phyloP scores from a whole-genome alignment of 2,329 filamentous ascomycete species.

The Fusarium luffae region DNA sequence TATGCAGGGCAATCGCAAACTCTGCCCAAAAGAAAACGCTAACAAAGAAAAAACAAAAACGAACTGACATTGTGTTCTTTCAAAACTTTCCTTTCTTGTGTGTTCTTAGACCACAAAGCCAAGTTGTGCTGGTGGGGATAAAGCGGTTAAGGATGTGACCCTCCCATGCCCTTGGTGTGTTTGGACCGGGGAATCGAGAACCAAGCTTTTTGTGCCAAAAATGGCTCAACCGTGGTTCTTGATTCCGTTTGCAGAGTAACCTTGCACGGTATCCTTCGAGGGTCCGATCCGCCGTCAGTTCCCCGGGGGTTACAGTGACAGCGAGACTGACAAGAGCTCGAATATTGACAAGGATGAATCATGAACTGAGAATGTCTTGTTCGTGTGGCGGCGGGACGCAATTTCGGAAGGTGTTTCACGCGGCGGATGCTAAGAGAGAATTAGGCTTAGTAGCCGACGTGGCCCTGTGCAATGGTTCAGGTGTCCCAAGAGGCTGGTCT shows the following conservation, averaged over 20 bases:
- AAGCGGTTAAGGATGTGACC: conserved; percentile 15
- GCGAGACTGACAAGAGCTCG: not conserved
- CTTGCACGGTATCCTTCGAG: conserved; percentile 5
- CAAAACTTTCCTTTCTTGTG: not conserved
- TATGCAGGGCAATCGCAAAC: conserved; percentile 9
- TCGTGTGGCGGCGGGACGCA: conserved; percentile 48
- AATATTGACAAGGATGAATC: conserved; percentile 27
- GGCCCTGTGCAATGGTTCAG: conserved; percentile 29
- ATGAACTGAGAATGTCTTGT: conserved; percentile 6
- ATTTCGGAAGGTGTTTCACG: conserved; percentile 51
- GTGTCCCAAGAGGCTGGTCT: conserved; percentile 34
- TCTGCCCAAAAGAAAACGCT: conserved; percentile 4
- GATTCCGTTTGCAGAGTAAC: conserved; percentile 18
- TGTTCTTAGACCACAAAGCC: not conserved
- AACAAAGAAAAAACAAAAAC: conserved; percentile 9
- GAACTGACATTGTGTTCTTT: conserved; percentile 1
- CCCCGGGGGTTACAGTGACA: conserved; percentile 21
- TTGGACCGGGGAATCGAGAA: conserved; percentile 5
- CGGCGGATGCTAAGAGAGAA: conserved; percentile 36
- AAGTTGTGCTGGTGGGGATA: conserved; percentile 13
- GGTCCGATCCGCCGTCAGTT: conserved; percentile 27
- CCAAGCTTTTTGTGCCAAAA: conserved; percentile 38
- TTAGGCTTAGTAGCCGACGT: conserved; percentile 44
- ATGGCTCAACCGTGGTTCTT: conserved; percentile 21
- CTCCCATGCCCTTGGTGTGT: conserved; percentile 3